Evolutionary conservation across 345 rosid genomes (phyloP).

Genomic region (Draba incana): DNA sequence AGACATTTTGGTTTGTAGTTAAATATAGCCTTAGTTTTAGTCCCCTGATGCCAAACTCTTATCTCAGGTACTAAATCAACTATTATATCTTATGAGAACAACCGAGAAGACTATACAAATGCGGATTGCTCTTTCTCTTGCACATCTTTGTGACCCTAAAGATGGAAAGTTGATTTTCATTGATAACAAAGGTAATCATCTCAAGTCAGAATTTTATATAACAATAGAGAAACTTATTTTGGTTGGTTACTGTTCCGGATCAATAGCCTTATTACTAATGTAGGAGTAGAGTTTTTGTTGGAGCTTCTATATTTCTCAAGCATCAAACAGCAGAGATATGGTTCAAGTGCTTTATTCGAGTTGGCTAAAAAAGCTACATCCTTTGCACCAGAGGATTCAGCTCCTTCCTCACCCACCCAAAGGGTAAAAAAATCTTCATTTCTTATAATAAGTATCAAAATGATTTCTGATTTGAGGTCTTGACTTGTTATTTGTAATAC

Average conservation of each 20-base stretch:
- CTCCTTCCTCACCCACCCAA: conserved; percentile 68
- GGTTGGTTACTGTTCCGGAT: conserved; percentile 17
- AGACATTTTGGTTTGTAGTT: conserved; percentile 2
- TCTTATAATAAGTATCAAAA: neutral
- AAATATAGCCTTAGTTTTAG: conserved; percentile 12
- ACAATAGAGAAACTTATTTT: neutral
- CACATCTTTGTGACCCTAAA: conserved; percentile 68
- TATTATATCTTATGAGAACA: conserved; percentile 58
- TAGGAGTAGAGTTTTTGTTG: conserved; percentile 64
- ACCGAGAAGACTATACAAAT: conserved; percentile 54
- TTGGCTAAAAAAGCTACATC: conserved; percentile 59
- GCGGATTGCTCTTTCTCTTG: conserved; percentile 66
- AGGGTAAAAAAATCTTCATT: conserved; percentile 42
- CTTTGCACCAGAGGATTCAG: conserved; percentile 55
- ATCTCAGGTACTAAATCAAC: conserved; percentile 56
- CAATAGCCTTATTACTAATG: neutral
- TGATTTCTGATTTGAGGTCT: neutral
- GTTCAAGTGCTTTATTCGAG: conserved; percentile 59
- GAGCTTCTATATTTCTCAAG: conserved; percentile 59
- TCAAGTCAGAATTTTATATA: conserved; percentile 1
- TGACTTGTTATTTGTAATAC: neutral
- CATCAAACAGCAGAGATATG: conserved; percentile 55
- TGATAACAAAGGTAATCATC: conserved; percentile 59
- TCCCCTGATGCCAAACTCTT: conserved; percentile 2
- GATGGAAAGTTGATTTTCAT: conserved; percentile 60